Evolutionary conservation across 1,284 basidiomycete genomes (phyloP).

Genomic region (Sparassis latifolia): DNA sequence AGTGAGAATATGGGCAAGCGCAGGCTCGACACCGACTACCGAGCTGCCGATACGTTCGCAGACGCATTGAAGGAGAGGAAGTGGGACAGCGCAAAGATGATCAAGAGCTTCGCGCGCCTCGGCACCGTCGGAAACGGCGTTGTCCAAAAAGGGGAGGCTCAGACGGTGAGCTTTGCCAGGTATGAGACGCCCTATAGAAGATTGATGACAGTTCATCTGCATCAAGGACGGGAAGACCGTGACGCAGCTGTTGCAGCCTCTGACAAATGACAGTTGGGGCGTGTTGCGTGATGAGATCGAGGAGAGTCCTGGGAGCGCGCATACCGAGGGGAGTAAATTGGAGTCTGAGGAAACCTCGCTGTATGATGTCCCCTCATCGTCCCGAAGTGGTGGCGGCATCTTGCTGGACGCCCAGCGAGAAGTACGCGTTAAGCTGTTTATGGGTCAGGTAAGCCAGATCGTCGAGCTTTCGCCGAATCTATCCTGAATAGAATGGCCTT

Average conservation of each 20-base stretch:
- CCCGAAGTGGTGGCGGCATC: conserved; percentile 36
- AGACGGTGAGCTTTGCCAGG: conserved; percentile 19
- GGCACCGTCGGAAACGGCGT: conserved; percentile 31
- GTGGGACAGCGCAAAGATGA: conserved; percentile 77
- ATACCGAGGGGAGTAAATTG: conserved; percentile 16
- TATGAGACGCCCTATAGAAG: neutral
- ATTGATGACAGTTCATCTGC: conserved; percentile 10
- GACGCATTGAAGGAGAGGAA: conserved; percentile 44
- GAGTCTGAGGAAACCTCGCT: conserved; percentile 38
- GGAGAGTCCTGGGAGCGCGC: conserved; percentile 11
- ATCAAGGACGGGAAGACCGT: conserved; percentile 34
- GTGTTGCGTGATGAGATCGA: conserved; percentile 31
- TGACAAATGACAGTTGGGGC: conserved; percentile 39
- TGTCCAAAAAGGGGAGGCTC: conserved; percentile 27
- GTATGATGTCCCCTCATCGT: conserved; percentile 30
- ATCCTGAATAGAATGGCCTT: neutral
- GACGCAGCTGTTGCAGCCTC: conserved; percentile 37
- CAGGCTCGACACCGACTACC: conserved; percentile 29
- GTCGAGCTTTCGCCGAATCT: neutral
- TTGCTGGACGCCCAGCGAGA: conserved; percentile 66
- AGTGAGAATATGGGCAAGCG: conserved; percentile 33
- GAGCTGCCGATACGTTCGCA: conserved; percentile 31
- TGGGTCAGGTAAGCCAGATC: conserved; percentile 50
- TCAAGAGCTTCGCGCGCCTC: conserved; percentile 63
- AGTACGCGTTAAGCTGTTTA: conserved; percentile 72